phyloP scores from a whole-genome alignment of 768 basidiomycete genomes.

The Boletellus emodensis region DNA sequence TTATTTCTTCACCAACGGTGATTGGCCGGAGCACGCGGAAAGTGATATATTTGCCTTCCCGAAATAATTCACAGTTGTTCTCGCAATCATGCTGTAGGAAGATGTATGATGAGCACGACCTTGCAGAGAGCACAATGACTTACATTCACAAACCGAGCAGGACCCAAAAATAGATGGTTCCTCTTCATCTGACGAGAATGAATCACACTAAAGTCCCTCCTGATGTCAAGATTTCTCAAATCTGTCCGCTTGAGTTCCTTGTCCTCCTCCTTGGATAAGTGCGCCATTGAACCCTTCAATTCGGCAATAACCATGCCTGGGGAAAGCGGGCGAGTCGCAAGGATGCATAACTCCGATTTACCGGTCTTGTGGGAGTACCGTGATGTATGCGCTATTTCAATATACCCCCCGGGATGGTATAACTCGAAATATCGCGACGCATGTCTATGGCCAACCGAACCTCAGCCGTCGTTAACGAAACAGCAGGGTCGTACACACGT shows the following conservation, averaged over 20 bases:
- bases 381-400: constrained; percentile 87
- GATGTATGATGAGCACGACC: neutral
- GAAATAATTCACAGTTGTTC: constrained; percentile 85
- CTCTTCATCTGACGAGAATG: constrained; percentile 91
- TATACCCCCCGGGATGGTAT: constrained; percentile 76
- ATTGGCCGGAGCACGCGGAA: constrained; percentile 81
- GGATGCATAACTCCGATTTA: constrained; percentile 84
- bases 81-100: constrained; percentile 78
- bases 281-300: constrained; percentile 87
- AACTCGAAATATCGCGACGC: constrained; percentile 87
- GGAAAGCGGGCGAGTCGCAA: constrained; percentile 69
- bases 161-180: constrained; percentile 86
- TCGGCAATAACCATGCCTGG: constrained; percentile 77
- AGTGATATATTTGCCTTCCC: constrained; percentile 85
- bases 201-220: constrained; percentile 87
- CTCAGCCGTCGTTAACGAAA: constrained; percentile 25
- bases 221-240: constrained; percentile 62
- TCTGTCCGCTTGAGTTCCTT: constrained; percentile 82
- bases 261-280: constrained; percentile 82
- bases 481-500: constrained; percentile 58
- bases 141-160: constrained; percentile 90
- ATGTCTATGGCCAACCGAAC: constrained; percentile 50
- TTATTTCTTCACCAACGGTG: constrained; percentile 78
- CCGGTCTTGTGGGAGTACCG: constrained; percentile 84
- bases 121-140: constrained; percentile 30